Evolutionary conservation across 2,329 filamentous ascomycete genomes (phyloP).

Genomic region (Graphium sp.): DNA sequence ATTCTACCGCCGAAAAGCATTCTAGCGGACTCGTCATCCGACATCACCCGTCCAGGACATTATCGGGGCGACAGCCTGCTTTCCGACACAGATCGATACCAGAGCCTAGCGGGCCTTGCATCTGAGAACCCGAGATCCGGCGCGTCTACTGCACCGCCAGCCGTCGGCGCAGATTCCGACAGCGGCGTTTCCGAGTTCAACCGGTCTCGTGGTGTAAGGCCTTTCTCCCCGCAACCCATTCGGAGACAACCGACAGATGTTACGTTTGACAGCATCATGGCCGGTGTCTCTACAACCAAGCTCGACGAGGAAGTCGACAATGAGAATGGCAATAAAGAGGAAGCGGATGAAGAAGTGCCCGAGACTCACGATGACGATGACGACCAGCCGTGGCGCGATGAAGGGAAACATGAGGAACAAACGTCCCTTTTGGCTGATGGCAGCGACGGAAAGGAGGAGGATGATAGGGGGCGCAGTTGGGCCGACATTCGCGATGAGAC

Average conservation of each 20-base stretch:
- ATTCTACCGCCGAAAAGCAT: constrained; percentile 49
- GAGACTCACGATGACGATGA: constrained; percentile 12
- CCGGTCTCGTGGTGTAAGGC: constrained; percentile 33
- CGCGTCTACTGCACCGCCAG: neutral
- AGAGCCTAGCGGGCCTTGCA: constrained; percentile 35
- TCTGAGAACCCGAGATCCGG: constrained; percentile 9
- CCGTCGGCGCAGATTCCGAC: constrained; percentile 22
- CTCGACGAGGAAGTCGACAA: constrained; percentile 5
- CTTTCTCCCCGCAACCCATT: constrained; percentile 40
- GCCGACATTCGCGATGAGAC: constrained; percentile 6
- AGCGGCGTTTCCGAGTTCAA: constrained; percentile 39
- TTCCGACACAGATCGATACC: constrained; percentile 34
- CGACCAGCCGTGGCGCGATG: constrained; percentile 10
- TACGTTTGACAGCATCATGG: constrained; percentile 2
- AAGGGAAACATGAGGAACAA: constrained; percentile 8
- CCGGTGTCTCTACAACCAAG: neutral
- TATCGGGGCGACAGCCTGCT: constrained; percentile 36
- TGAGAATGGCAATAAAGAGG: neutral
- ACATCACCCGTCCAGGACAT: constrained; percentile 18
- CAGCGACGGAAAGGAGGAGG: constrained; percentile 5
- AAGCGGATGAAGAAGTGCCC: neutral
- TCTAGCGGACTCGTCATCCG: constrained; percentile 31
- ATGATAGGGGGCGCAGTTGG: constrained; percentile 4
- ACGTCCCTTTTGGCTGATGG: neutral
- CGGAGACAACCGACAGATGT: constrained; percentile 3